Evolutionary conservation across 2,329 filamentous ascomycete genomes (phyloP).

Genomic region (Mollisiaceae sp.): DNA sequence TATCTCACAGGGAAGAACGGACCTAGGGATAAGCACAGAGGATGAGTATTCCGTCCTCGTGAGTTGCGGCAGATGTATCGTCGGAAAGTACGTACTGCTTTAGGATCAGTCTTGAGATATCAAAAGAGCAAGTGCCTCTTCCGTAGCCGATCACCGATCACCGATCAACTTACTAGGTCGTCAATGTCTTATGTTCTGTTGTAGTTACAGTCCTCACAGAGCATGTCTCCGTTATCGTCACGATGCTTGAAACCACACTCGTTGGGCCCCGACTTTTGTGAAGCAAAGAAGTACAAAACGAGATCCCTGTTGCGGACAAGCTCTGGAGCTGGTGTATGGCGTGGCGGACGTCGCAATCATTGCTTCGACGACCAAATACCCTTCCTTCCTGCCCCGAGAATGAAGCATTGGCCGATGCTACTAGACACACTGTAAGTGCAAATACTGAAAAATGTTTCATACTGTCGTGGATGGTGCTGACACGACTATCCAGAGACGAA

Average conservation of each 20-base stretch:
- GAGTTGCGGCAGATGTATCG: neutral
- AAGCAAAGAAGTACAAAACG: slow-evolving; percentile 6
- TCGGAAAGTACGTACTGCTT: neutral
- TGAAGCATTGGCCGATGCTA: no score
- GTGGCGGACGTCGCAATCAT: slow-evolving; percentile 2
- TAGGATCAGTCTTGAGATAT: neutral
- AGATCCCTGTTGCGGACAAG: neutral
- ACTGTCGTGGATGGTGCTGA: no score
- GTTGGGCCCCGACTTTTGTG: neutral
- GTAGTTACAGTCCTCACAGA: slow-evolving; percentile 7
- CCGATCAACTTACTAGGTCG: slow-evolving; percentile 1
- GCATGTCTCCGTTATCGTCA: slow-evolving; percentile 1
- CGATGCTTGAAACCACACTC: neutral
- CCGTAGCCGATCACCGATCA: no score
- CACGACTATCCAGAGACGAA: no score
- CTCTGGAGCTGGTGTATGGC: neutral
- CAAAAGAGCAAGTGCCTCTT: neutral
- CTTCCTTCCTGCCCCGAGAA: neutral
- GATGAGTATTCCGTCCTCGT: neutral
- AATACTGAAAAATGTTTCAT: no score
- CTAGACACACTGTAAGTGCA: no score
- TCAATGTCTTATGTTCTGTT: slow-evolving; percentile 3
- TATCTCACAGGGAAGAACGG: neutral
- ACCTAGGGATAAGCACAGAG: neutral
- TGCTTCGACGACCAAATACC: neutral